A percentile compares a stretch with the other conserved stretches of the same genome.
Evolutionary conservation across 2,329 filamentous ascomycete species (phyloP).

Genomic region (Mollisia scopiformis): DNA sequence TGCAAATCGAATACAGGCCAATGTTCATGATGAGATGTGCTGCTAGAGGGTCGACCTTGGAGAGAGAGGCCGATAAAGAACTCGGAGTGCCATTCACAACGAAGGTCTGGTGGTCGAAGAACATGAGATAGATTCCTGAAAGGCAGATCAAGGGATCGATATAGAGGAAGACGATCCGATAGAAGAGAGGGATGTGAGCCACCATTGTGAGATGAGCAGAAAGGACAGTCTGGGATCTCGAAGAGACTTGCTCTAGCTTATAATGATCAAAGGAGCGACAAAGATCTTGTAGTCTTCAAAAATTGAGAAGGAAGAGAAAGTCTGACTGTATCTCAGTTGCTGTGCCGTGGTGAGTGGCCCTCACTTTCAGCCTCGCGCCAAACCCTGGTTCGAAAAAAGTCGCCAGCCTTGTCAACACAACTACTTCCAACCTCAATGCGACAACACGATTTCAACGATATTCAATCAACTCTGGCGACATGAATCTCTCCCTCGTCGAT

Average conservation of each 20-base stretch:
- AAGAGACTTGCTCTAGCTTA: background rate
- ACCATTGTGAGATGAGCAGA: background rate
- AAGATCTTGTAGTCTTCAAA: too few species aligned
- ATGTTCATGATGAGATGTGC: conserved; percentile 11
- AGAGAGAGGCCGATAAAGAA: background rate
- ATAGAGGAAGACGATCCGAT: conserved; percentile 22
- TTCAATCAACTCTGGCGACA: conserved; percentile 35
- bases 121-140: conserved; percentile 17
- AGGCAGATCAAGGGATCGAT: conserved; percentile 22
- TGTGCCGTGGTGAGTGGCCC: too few species aligned
- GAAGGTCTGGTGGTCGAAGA: conserved; percentile 15
- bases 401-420: background rate
- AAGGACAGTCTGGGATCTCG: background rate
- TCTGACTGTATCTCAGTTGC: background rate
- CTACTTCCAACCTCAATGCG: background rate
- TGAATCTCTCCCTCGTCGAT: conserved; percentile 75
- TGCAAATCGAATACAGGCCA: conserved; percentile 15
- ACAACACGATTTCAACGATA: background rate
- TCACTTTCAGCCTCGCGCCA: background rate
- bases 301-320: background rate
- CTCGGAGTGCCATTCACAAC: conserved; percentile 13
- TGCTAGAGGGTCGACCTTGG: conserved; percentile 5
- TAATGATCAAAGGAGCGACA: too few species aligned
- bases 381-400: background rate
- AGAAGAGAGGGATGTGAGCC: conserved; percentile 15